Evolutionary conservation across 192 early-diverging fungal genomes (phyloP).

Genomic region (Polychytrium aggregatum): DNA sequence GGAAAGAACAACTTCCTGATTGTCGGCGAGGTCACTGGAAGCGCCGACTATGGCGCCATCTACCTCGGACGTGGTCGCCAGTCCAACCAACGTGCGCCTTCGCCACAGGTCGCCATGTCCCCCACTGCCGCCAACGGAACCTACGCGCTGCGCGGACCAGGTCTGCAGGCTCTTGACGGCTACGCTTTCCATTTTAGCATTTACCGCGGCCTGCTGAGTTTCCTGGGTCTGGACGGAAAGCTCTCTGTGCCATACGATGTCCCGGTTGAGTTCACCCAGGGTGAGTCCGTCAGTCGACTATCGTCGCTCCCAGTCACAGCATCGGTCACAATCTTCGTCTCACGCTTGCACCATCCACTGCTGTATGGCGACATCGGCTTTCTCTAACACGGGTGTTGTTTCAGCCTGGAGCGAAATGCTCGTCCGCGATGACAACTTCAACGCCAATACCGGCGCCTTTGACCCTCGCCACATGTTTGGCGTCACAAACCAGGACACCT

Average conservation of each 20-base stretch:
- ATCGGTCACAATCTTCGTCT: too few relatives aligned
- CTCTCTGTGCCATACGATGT: slow-evolving; percentile 1
- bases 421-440: slow-evolving; percentile 1
- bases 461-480: slow-evolving; percentile 11
- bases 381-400: too few relatives aligned
- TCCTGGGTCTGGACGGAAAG: slow-evolving; percentile 7
- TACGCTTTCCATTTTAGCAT: not conserved
- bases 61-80: slow-evolving; percentile 1
- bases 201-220: not conserved
- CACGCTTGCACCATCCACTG: too few relatives aligned
- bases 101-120: not conserved
- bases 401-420: slow-evolving; percentile 10
- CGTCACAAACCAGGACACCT: slow-evolving; percentile 1
- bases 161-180: not conserved
- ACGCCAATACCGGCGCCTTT: slow-evolving; percentile 2
- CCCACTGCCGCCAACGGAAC: too few relatives aligned
- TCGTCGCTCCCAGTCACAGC: too few relatives aligned
- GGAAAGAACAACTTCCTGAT: slow-evolving; percentile 3
- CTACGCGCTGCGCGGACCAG: too few relatives aligned
- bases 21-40: not conserved
- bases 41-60: not conserved
- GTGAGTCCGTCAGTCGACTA: too few relatives aligned
- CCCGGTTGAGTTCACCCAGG: not conserved
- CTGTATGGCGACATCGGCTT: too few relatives aligned
- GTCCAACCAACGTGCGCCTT: not conserved